Evolutionary conservation across 805 yeast genomes (phyloP).

Genomic region (Zygosaccharomyces siamensis): DNA sequence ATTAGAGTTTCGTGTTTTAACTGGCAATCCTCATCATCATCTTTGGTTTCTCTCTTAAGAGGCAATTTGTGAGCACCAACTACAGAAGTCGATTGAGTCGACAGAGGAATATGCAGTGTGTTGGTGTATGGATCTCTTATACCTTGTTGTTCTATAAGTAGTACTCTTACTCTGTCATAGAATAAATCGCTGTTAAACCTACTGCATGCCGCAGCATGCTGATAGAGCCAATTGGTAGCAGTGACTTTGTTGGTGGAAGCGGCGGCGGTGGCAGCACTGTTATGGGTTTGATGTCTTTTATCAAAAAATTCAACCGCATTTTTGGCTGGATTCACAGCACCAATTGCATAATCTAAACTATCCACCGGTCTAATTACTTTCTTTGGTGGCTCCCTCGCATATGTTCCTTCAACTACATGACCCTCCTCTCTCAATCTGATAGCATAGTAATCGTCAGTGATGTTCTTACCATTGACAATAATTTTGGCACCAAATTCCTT

Average conservation of each 20-base stretch:
- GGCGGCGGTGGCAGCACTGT: slow-evolving; percentile 37
- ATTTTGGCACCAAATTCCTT: slow-evolving; percentile 89
- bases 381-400: slow-evolving; percentile 30
- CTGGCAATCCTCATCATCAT: slow-evolving; percentile 27
- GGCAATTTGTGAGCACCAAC: slow-evolving; percentile 23
- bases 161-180: slow-evolving; percentile 50
- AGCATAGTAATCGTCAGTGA: slow-evolving; percentile 85
- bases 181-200: slow-evolving; percentile 61
- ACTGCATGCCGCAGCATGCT: slow-evolving; percentile 74
- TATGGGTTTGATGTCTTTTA: slow-evolving; percentile 24
- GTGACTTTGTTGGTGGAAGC: slow-evolving; percentile 36
- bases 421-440: slow-evolving; percentile 44
- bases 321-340: slow-evolving; percentile 30
- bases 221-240: slow-evolving; percentile 79
- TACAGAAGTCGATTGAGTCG: slow-evolving; percentile 64
- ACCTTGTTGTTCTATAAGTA: slow-evolving; percentile 46
- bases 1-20: slow-evolving; percentile 46
- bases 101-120: slow-evolving; percentile 63
- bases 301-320: slow-evolving; percentile 39
- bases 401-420: slow-evolving; percentile 63
- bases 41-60: slow-evolving; percentile 24
- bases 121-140: slow-evolving; percentile 81
- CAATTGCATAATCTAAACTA: slow-evolving; percentile 13
- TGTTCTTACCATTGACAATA: slow-evolving; percentile 71
- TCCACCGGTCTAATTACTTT: slow-evolving; percentile 13